These are phyloP conservation scores for Prunus padus DNA, from an alignment of 306 rosid genomes.

Conservation along the genomic window DNA sequence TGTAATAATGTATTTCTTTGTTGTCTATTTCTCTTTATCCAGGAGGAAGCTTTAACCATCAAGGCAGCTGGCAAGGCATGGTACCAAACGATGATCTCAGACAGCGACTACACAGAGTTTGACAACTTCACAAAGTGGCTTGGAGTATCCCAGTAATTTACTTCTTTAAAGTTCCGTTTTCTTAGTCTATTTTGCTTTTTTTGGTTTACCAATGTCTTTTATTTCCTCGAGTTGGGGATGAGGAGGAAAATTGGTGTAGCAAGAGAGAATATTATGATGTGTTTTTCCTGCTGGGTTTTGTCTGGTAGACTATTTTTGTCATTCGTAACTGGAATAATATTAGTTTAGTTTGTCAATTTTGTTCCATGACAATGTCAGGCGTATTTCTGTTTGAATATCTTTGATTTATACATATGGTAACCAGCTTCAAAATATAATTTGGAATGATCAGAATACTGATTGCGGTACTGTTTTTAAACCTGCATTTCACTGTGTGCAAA, in stretches of 20 bases:
- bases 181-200: neutral
- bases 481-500: too few species aligned
- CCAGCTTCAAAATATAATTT: too few species aligned
- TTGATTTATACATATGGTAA: too few species aligned
- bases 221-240: constrained; percentile 27
- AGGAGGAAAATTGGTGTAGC: constrained; percentile 20
- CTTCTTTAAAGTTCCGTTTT: neutral
- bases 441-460: too few species aligned
- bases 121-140: constrained; percentile 44
- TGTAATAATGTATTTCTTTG: neutral
- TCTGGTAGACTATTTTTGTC: constrained; percentile 7
- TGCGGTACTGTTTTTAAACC: too few species aligned
- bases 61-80: constrained; percentile 43
- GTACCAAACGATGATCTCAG: constrained; percentile 42
- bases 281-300: neutral
- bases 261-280: neutral
- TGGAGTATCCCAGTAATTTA: constrained; percentile 31
- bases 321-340: constrained; percentile 12
- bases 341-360: constrained; percentile 15
- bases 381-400: neutral
- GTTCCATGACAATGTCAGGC: neutral
- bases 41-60: constrained; percentile 35
- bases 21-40: neutral
- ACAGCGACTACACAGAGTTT: constrained; percentile 44
- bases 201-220: constrained; percentile 16